Base-by-base conservation (phyloP, 2,329 filamentous ascomycete genomes). In the Xylariaceae sp. region DNA sequence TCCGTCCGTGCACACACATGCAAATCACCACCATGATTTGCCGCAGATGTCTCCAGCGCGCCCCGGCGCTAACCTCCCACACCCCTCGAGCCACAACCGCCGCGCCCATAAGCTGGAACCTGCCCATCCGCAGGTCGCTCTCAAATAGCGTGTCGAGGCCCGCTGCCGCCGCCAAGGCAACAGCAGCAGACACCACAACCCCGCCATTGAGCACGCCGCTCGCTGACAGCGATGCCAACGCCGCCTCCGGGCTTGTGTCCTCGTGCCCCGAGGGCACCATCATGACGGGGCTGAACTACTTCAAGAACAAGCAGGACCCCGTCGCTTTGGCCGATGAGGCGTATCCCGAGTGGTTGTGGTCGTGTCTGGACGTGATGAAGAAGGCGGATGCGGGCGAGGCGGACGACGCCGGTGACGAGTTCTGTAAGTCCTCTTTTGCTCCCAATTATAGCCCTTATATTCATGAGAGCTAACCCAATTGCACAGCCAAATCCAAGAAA, bases 311-410 rank as follows among this genome's bases (percentile, higher is more conserved):
- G 70, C 76, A 80, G 42, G 89, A 93, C 70, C 90, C 90, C 0
- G 78, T 93, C 4, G 90, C 90, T 8, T 73, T 86, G 68, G 79
- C 85, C 39, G 90, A 95, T 67, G 79, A 85, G 18, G 88, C 89
- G 62, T 95, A 95, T 74, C 90, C 90, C 2, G 78, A 78, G 23
- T 95, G 90, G 90, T 74, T 95, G 62, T 95, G 90, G 90, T 79
- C 75, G 2, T 85, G 88, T 66, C 75, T 94, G 57, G 82, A 86
- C 54, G 79, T 82, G 59, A 76, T 83, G 74, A 82, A 84, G 74
- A 84, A 81, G 70, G 73, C 69, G 2, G 74, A 75, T 17, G 76
- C 74, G 11, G 77, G 76, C 1, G 82, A 75, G 3, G 82, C 79
- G 2, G 81, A 78, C 9, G 80, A 79, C 8, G 82, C 82, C 30